Evolutionary conservation across 139 green algal species (phyloP), one percentile per base, ranked within the genome.

Genomic region (Tetraselmis striata): DNA sequence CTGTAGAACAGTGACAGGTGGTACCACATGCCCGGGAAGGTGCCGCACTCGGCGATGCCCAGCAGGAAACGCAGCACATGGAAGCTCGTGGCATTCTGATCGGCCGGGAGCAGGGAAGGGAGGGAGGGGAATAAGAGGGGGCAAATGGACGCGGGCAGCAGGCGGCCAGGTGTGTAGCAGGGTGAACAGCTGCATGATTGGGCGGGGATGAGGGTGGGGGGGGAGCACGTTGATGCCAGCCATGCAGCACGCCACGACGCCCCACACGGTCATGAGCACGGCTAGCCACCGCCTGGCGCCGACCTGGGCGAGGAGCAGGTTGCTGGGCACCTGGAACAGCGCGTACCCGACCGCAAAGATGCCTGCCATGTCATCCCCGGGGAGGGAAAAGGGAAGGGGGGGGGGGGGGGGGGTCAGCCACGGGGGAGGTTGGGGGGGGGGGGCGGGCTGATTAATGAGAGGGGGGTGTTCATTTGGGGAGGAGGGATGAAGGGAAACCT

Each of bases 261-360:
- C 45, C 45, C 45, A 67, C 45, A 67, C 45, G 11, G 45, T 67
- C 29, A 80, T 45, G 2, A 80, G 29, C 27, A 45, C 22, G 2
- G 77, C 29, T 2, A 80, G 29, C 77, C 77, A 80, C 29, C 24
- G 11, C 24, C 24, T 5, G 23, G 28, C 59, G 30, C 80, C 5
- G 59, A 77, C 45, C 31, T 59, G 28, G 24, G 79, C 79, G 29
- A 67, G 77, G 29, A 83, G 2, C 2, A 79, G 30, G 22, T 75
- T 76, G 0, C 27, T 31, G 24, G 74, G 74, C 2, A 83, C 74
- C 26, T 86, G 22, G 58, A 88, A 91, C 1, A 90, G 30, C 0
- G 80, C 84, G 81, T 96, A 97, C 32, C 86, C 86, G 23, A 96
- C 67, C 80, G 97, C 97, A 80, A 97, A 97, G 5, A 97, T 85